phyloP scores from a whole-genome alignment of 2,329 filamentous ascomycete species.

The Colletotrichum gloeosporioides region DNA sequence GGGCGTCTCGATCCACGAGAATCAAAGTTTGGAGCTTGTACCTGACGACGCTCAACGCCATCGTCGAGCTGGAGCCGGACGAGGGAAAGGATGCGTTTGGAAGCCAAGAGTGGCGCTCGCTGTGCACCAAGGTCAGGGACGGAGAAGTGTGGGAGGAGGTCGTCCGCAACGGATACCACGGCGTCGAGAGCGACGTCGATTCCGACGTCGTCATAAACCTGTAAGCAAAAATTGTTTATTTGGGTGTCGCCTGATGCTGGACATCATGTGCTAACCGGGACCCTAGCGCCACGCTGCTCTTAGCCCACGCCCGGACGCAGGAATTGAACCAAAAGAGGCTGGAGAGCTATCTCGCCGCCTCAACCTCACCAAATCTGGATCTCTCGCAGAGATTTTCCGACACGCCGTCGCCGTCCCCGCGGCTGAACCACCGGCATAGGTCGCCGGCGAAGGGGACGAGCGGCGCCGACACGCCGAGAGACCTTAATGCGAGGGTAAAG shows the following conservation, averaged over 20 bases:
- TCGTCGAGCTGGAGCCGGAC: constrained; percentile 86
- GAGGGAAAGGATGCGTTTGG: constrained; percentile 92
- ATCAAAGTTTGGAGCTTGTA: constrained; percentile 99
- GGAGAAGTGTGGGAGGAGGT: constrained; percentile 96
- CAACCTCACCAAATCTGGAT: constrained; percentile 75
- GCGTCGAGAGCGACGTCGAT: constrained; percentile 88
- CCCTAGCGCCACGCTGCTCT: constrained; percentile 80
- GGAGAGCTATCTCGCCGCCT: constrained; percentile 85
- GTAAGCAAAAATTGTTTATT: constrained; percentile 50
- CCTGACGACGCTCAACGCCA: constrained; percentile 88
- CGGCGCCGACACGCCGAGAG: constrained; percentile 82
- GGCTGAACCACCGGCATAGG: constrained; percentile 41
- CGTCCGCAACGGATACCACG: constrained; percentile 84
- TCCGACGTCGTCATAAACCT: constrained; percentile 91
- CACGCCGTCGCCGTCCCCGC: constrained; percentile 39
- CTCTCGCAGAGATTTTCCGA: constrained; percentile 68
- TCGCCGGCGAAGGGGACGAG: constrained; percentile 56
- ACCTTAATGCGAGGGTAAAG: constrained; percentile 84
- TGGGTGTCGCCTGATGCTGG: background rate
- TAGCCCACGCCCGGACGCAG: constrained; percentile 89
- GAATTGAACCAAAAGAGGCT: constrained; percentile 83
- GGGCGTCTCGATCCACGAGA: constrained; percentile 79
- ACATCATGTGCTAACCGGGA: constrained; percentile 17
- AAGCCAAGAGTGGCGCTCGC: constrained; percentile 79
- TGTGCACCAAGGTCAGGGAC: constrained; percentile 85